Base-by-base conservation (phyloP, 768 basidiomycete genomes). In the Panus rudis region DNA sequence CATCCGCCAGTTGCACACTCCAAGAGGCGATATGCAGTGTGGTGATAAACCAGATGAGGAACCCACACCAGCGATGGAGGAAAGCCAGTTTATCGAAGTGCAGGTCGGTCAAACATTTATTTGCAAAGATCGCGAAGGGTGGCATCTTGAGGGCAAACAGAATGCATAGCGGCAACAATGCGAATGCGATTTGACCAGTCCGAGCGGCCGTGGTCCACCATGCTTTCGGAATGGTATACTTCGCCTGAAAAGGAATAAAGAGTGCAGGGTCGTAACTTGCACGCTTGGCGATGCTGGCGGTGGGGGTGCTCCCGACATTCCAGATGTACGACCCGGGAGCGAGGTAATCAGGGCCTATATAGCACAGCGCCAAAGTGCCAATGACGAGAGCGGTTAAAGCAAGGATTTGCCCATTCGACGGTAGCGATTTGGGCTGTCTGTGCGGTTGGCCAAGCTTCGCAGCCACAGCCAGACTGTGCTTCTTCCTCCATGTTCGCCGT, bases 31-130 rank as follows among this genome's bases (percentile, higher is more conserved):
- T 76, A 57, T 90, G 86, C 3, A 77, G 50, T 3, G 72, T 58
- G 6, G 75, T 72, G 41, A 84, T 58, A 37, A 78, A 57, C 78
- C 82, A 90, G 17, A 87, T 70, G 32, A 88, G 62, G 41, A 84
- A 68, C 2, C 81, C 87, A 4, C 74, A 64, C 79, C 84, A 84
- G 21, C 75, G 73, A 59, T 89, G 87, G 6, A 87, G 63, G 62
- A 77, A 70, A 4, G 77, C 71, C 8, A 88, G 73, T 56, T 85
- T 85, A 67, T 90, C 86, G 53, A 82, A 83, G 52, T 78, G 73
- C n/a, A 86, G 51, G 42, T 84, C 78, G 30, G 73, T 72, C 45
- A 77, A 65, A 49, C 73, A 74, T 0, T 78, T 71, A 41, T 80
- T 60, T 37, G 87, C 75, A 51, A 87, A 76, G 38, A 87, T 53